Base-by-base conservation (phyloP, 1,139 yeast genomes). In the Suhomyces yuchorum region DNA sequence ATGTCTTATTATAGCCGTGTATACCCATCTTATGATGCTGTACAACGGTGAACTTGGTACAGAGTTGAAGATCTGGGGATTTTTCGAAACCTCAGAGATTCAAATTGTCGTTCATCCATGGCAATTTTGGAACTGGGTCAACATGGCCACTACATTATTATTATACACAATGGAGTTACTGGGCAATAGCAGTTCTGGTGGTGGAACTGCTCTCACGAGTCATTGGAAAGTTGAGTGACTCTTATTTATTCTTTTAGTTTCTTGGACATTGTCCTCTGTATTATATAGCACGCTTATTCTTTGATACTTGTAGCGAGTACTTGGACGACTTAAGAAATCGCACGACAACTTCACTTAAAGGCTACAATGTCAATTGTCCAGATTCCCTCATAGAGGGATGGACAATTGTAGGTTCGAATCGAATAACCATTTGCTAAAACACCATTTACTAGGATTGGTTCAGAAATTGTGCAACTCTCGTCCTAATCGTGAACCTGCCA, bases 51-150 rank as follows among this genome's bases (percentile, higher is more conserved):
- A 85, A 59, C 73, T 89, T 50, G 87, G 80, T 26, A 72, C 78
- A n/a, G 80, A 81, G 51, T 57, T 83, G 47, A 73, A 75, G 55
- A 60, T 83, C 35, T 82, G 86, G 90, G 84, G 82, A 11, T 78
- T 81, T 64, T 75, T 73, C 71, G 61, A 59, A 33, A 51, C 53
- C 20, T 54, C 57, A 6, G 58, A 56, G 40, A 54, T 54, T 46
- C 53, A 52, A 36, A 49, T 80, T 44, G 68, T 82, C 49, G 86
- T 82, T 41, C 85, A 88, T 63, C 83, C 95, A 51, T 87, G 96
- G 89, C 90, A 89, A 60, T 88, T 92, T 65, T 92, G 99, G 98
- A 90, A 92, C 58, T 92, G 98, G 98, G 79, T 88, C 49, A 92
- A 92, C 62, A 88, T 92, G 77, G 84, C 84, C 55, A 80, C 86